Conservation (phyloP, 345 rosid species). For the Sonneratia alba region DNA sequence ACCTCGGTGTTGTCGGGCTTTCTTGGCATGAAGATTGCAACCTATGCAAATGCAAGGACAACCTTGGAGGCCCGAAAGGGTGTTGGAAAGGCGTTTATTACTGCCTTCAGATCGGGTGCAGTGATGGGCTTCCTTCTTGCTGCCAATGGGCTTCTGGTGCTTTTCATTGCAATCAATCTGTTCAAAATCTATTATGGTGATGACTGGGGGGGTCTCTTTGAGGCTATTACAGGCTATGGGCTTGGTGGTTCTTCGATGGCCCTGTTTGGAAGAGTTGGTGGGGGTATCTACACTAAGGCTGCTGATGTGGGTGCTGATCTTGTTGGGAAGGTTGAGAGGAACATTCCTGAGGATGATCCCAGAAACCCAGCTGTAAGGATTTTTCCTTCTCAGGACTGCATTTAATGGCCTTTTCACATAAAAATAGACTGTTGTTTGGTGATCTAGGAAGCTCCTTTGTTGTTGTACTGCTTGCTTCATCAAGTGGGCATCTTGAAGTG, state of each 20-base stretch:
- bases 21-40: slow-evolving; percentile 94
- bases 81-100: slow-evolving; percentile 73
- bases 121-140: slow-evolving; percentile 84
- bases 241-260: slow-evolving; percentile 88
- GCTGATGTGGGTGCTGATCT: slow-evolving; percentile 92
- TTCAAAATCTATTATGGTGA: slow-evolving; percentile 71
- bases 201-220: slow-evolving; percentile 74
- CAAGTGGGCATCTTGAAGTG: neutral
- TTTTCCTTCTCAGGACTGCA: slow-evolving; percentile 4
- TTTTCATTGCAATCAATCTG: slow-evolving; percentile 52
- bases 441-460: neutral
- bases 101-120: slow-evolving; percentile 68
- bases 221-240: slow-evolving; percentile 80
- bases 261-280: slow-evolving; percentile 71
- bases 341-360: slow-evolving; percentile 75
- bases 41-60: slow-evolving; percentile 85
- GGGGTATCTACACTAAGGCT: slow-evolving; percentile 78
- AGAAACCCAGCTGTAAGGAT: slow-evolving; percentile 78
- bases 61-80: slow-evolving; percentile 86
- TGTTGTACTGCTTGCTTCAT: neutral
- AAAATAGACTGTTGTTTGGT: neutral
- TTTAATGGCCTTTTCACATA: neutral
- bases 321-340: slow-evolving; percentile 74
- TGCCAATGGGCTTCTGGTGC: slow-evolving; percentile 71
- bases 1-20: slow-evolving; percentile 81